Evolutionary conservation across 192 early-diverging fungal species (phyloP), one percentile per base, ranked within the genome.

Genomic region (Fimicolochytrium jonesii): DNA sequence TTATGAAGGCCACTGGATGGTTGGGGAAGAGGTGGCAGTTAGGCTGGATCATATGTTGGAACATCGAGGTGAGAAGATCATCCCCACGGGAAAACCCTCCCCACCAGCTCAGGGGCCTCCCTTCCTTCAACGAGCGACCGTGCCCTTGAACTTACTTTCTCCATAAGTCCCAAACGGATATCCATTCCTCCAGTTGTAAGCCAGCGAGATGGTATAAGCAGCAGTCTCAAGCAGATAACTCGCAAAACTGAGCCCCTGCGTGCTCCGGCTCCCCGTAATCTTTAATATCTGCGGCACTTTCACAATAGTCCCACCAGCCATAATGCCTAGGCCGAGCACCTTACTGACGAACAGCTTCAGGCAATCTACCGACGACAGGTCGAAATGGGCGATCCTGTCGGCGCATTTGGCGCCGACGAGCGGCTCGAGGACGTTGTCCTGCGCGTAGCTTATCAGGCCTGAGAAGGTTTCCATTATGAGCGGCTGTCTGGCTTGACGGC

Each of bases 221-320:
- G 86, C 49, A 11, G 92, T 88, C 70, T 99, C 97, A 30, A 99
- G 74, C 4, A 90, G 61, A 59, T 91, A 90, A 5, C 87, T 84
- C 11, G 78, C 67, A 56, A 94, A 76, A 9, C 89, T 92, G 47
- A 99, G 79, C 2, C 95, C 95, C 46, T 80, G 75, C 13, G 86
- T 87, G 29, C 88, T 90, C 47, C 73, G 55, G 34, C 85, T 75
- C 22, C 69, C 67, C 18, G 91, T 46, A 46, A 97, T 95, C 59
- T 95, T 99, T 68, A 92, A 67, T 31, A 99, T 94, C 76, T 99
- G 95, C 6, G 97, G 97, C 28, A 99, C 71, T 72, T 99, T 99
- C 55, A 97, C 84, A 34, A 97, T 85, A 32, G 89, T 86, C n/a
- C 92, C 90, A 37, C 90, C 93, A 4, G 87, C 61, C n/a, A 97